These are phyloP conservation scores for Argentina anserina DNA, from an alignment of 306 rosid species.

Conservation along the genomic window DNA sequence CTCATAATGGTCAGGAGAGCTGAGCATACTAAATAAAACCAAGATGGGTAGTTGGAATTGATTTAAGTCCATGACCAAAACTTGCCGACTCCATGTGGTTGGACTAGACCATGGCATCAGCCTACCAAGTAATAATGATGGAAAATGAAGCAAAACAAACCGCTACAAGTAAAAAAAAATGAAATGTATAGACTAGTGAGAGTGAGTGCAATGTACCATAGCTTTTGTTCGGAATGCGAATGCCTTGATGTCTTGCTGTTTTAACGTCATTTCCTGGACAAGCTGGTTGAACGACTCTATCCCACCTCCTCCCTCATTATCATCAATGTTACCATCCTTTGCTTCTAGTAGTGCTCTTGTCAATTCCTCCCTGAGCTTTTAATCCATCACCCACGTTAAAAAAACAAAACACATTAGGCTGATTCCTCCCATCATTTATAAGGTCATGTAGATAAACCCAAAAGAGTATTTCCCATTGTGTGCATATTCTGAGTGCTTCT, in stretches of 20 bases:
- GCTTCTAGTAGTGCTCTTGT: slow-evolving; percentile 63
- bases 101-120: slow-evolving; percentile 14
- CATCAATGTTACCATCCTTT: slow-evolving; percentile 33
- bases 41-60: not conserved
- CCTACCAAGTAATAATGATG: not conserved
- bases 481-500: not conserved
- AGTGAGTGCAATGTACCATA: slow-evolving; percentile 43
- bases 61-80: slow-evolving; percentile 7
- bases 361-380: slow-evolving; percentile 84
- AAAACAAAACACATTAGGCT: slow-evolving; percentile 13
- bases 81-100: slow-evolving; percentile 3
- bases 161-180: not conserved
- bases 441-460: not conserved
- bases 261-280: slow-evolving; percentile 62
- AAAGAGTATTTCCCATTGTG: not conserved
- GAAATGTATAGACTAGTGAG: not conserved
- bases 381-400: slow-evolving; percentile 23
- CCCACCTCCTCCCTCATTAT: slow-evolving; percentile 42
- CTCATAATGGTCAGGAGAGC: slow-evolving; percentile 12
- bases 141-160: not conserved
- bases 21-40: not conserved
- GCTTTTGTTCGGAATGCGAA: slow-evolving; percentile 89
- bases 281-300: slow-evolving; percentile 75
- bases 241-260: slow-evolving; percentile 56
- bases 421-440: not conserved